Conservation (phyloP, 345 rosid species). For the Hevea brasiliensis region DNA sequence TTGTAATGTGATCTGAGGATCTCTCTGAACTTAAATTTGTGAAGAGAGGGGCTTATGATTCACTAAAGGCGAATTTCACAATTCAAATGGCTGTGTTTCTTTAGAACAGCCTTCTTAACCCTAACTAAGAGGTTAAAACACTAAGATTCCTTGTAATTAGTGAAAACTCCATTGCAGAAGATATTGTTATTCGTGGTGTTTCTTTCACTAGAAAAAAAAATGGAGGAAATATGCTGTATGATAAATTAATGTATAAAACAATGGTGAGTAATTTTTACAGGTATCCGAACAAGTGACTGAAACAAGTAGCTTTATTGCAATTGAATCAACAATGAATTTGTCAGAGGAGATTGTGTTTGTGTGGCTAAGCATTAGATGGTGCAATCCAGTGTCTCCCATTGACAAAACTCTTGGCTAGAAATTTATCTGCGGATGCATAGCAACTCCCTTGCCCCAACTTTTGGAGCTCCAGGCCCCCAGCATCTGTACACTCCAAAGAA, state of each 20-base stretch:
- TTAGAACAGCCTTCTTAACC: too few relatives aligned
- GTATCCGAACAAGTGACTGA: background rate
- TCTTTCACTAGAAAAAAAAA: too few relatives aligned
- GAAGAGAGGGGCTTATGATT: background rate
- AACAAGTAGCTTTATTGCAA: background rate
- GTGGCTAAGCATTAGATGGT: constrained; percentile 60
- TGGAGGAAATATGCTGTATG: too few relatives aligned
- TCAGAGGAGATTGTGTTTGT: background rate
- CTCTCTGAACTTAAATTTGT: background rate
- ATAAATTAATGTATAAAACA: too few relatives aligned
- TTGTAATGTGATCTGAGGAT: constrained; percentile 3
- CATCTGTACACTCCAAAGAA: constrained; percentile 88
- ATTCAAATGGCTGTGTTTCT: too few relatives aligned
- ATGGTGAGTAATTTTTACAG: background rate
- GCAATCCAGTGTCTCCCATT: constrained; percentile 95
- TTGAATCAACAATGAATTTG: constrained; percentile 19
- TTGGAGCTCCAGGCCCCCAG: constrained; percentile 82
- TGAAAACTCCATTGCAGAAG: too few relatives aligned
- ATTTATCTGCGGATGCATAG: constrained; percentile 72
- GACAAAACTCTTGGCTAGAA: constrained; percentile 83
- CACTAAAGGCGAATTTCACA: too few relatives aligned
- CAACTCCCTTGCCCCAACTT: constrained; percentile 80
- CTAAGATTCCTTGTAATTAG: too few relatives aligned
- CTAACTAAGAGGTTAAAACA: too few relatives aligned
- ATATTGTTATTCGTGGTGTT: too few relatives aligned